These are phyloP conservation scores for bread wheat (Triticum aestivum) DNA, from an alignment of 176 grass and related monocot genomes.

Conservation along the genomic window DNA sequence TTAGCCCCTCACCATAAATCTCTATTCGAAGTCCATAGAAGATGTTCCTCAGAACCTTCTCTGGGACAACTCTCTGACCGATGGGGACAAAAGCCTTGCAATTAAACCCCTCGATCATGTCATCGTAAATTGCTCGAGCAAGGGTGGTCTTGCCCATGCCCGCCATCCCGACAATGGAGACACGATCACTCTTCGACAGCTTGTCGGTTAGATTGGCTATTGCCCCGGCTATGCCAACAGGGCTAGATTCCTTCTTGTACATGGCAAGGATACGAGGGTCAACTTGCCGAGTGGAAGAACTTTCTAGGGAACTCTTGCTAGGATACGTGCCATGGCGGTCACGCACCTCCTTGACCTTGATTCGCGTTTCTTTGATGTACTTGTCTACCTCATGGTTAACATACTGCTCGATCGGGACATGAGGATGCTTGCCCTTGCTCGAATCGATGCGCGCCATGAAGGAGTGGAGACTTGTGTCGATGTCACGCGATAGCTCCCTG, in stretches of 20 bases:
- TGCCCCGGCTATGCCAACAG: background rate
- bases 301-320: background rate
- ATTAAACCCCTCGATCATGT: background rate
- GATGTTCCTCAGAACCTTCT: background rate
- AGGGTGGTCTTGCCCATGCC: slow-evolving; percentile 1
- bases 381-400: background rate
- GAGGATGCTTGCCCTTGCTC: background rate
- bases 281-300: too few relatives aligned
- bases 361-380: background rate
- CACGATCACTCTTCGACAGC: background rate
- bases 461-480: background rate
- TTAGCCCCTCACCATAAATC: too few relatives aligned
- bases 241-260: background rate
- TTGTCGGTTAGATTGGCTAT: background rate
- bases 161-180: background rate
- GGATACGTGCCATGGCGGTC: background rate
- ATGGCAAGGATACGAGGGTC: background rate
- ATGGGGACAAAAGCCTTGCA: background rate
- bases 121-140: background rate
- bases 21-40: too few relatives aligned
- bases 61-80: background rate
- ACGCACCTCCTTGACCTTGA: background rate
- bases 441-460: background rate
- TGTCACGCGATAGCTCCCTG: background rate
- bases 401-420: fast-evolving